phyloP scores from a whole-genome alignment of 2,329 filamentous ascomycete genomes.

The Neocatenulostroma microsporum region DNA sequence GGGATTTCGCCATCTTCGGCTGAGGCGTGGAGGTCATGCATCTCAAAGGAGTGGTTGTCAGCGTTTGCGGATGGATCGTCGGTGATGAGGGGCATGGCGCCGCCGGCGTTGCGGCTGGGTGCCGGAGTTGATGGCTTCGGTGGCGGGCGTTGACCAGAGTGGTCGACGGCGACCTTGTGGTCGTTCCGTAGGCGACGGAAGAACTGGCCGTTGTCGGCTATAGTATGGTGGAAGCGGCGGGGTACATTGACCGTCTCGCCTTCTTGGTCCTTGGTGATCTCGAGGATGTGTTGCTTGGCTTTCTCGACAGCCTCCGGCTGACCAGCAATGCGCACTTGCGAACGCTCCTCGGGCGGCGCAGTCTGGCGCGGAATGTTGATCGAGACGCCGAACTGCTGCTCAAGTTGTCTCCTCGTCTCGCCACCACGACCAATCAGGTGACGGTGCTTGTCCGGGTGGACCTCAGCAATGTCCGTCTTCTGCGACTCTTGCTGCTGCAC shows the following conservation, averaged over 20 bases:
- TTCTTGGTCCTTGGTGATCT: conserved; percentile 74
- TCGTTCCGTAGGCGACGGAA: conserved; percentile 86
- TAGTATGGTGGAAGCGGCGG: conserved; percentile 68
- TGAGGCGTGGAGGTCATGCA: conserved; percentile 68
- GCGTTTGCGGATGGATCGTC: conserved; percentile 57
- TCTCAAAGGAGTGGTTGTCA: conserved; percentile 73
- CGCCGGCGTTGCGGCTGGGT: conserved; percentile 47
- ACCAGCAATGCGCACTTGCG: conserved; percentile 78
- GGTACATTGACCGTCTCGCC: conserved; percentile 83
- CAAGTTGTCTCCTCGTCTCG: conserved; percentile 74
- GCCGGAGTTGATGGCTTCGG: conserved; percentile 51
- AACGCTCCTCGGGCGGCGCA: conserved; percentile 61
- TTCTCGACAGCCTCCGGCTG: conserved; percentile 69
- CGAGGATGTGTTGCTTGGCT: conserved; percentile 76
- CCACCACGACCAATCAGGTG: conserved; percentile 87
- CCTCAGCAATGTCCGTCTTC: conserved; percentile 67
- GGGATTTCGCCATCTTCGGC: conserved; percentile 59
- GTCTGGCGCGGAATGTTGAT: conserved; percentile 83
- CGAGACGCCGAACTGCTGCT: conserved; percentile 75
- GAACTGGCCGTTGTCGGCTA: conserved; percentile 84
- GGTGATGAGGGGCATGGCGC: conserved; percentile 79
- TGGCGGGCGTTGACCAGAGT: conserved; percentile 71
- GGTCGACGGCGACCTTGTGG: conserved; percentile 82
- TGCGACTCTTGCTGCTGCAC: conserved; percentile 79
- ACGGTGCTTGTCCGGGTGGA: conserved; percentile 84